Base-by-base conservation (phyloP, 176 grass and related monocot species). In the Oryza coarctata region DNA sequence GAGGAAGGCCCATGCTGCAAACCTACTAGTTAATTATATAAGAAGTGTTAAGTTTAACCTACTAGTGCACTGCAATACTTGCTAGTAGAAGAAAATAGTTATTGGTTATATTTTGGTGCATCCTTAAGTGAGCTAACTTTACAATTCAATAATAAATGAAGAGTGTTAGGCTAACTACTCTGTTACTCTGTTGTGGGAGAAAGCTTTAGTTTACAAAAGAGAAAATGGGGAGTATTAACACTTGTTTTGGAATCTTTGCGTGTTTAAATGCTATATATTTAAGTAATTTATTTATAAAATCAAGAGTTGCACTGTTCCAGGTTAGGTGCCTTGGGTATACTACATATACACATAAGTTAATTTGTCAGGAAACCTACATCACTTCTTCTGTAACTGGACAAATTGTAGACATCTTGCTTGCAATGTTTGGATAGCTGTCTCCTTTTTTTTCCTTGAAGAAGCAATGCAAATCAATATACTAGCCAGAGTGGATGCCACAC, bases 361-460 rank as follows among this genome's bases (percentile, higher is more conserved):
- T 22, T 75, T 62, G 3, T 41, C 63, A 68, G 47, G 58, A 41
- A 75, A 80, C 64, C 35, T 88, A 76, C 23, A n/a, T n/a, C n/a
- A 44, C 35, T 84, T 75, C 12, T 58, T 65, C 9, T 31, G 29
- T 14, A 33, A 7, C 52, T 77, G 29, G 29, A 7, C 23, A 11
- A 5, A 55, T 3, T 30, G 23, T 12, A 1, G 44, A 35, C 43
- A 55, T 55, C 57, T 79, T 64, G 18, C 36, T 23, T 38, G 29
- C 20, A 43, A 65, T 34, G 58, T 23, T 86, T 67, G 57, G 33
- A 28, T 31, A 73, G 26, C 58, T 27, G 0, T 66, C 77, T 34
- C 41, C 2, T 52, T 58, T 14, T 27, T 70, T 49, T 58, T 82
- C 39, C 72, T 82, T 40, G 43, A 82, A 77, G 77, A 36, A 71